Base-by-base conservation (phyloP, 345 rosid genomes). In the Citrus inodora region DNA sequence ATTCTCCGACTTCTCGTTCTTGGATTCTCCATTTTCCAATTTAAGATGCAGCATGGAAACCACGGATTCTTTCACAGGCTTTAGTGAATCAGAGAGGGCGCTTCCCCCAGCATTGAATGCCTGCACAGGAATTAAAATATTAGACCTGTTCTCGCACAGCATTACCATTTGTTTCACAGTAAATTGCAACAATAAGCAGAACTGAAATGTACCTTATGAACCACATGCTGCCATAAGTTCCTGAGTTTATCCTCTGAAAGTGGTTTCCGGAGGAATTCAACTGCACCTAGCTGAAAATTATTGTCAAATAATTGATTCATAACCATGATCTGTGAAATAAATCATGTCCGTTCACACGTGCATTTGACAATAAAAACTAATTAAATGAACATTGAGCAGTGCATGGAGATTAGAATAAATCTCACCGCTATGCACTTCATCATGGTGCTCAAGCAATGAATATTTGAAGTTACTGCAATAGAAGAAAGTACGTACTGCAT, bases 191-290 rank as follows among this genome's bases (percentile, higher is more conserved):
- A 83, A 24, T 48, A 37, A 62, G 19, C 55, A 70, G 53, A 70
- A 70, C 30, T 22, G 25, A 60, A 30, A 69, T 75, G 10, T 73
- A 94, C 99, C 97, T 94, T 94, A 78, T 94, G 98, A 81, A 92
- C 94, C 78, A 96, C 98, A 30, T 96, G 99, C 83, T 96, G 99
- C 99, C 99, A 96, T 78, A 96, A 86, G 73, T 96, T 92, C 86
- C 88, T 86, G 76, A 96, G 83, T 82, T 94, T 96, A 75, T 92
- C 98, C 70, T 90, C 91, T 0, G 88, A 89, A 40, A 96, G 84
- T 13, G 99, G 99, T 84, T 94, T 92, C 64, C 46, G 88, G 51
- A 96, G 97, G 87, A 96, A 96, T 86, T 94, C 99, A 64, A 96
- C 98, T 62, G 98, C 99, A 78, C 99, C 99, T 46, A 89, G 92